Evolutionary conservation across 176 grass and related monocot genomes (phyloP).

Genomic region (Hsuehochloa calcarea): DNA sequence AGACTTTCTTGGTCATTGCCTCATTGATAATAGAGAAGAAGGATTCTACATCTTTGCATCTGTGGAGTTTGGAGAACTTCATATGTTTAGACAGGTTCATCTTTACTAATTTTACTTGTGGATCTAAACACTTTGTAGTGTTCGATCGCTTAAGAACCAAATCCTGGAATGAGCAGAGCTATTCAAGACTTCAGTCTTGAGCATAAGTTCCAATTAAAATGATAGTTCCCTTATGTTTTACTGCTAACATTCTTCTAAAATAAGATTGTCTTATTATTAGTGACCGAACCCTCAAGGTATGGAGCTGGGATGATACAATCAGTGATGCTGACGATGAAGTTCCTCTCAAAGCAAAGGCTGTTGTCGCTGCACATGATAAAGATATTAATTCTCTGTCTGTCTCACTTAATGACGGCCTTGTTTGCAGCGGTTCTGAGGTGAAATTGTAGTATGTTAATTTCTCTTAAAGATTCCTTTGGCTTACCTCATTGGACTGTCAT

Average conservation of each 20-base stretch:
- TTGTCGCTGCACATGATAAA: constrained; percentile 90
- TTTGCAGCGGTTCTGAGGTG: constrained; percentile 97
- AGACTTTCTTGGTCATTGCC: neutral
- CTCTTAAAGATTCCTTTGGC: constrained; percentile 10
- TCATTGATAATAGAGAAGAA: neutral
- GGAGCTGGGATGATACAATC: constrained; percentile 61
- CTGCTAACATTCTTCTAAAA: constrained; percentile 16
- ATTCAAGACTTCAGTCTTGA: neutral
- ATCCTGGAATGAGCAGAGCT: constrained; percentile 9
- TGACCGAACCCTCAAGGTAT: constrained; percentile 87
- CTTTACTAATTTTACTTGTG: constrained; percentile 13
- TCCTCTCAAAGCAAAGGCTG: constrained; percentile 77
- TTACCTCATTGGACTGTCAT: constrained; percentile 13
- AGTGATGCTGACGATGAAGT: constrained; percentile 47
- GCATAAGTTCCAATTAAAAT: constrained; percentile 14
- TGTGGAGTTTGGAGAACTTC: neutral
- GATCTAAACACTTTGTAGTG: neutral
- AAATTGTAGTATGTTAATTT: constrained; percentile 30
- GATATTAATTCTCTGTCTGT: constrained; percentile 91
- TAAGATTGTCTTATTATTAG: constrained; percentile 34
- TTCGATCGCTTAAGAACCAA: neutral
- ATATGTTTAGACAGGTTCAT: neutral
- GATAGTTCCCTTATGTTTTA: neutral
- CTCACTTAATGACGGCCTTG: constrained; percentile 82
- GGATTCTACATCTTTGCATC: neutral